These are phyloP conservation scores for maize (Zea mays) DNA, from an alignment of 176 grass and related monocot species.

Conservation along the genomic window DNA sequence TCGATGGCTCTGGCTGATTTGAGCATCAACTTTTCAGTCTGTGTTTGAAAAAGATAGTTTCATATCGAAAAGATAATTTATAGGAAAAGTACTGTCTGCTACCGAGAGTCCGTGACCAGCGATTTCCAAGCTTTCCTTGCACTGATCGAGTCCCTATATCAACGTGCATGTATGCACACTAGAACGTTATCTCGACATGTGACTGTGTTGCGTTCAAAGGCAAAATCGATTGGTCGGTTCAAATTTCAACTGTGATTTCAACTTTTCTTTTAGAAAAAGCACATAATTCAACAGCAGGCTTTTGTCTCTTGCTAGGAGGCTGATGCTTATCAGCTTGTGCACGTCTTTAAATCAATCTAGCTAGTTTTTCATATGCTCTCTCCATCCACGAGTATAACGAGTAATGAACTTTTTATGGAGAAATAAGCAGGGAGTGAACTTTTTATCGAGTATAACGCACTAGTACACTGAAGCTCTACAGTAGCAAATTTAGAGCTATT, in stretches of 20 bases:
- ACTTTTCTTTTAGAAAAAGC: neutral
- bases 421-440: no score
- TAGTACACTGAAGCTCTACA: no score
- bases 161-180: neutral
- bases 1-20: slow-evolving; percentile 34
- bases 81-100: neutral
- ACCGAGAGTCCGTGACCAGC: neutral
- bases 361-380: no score
- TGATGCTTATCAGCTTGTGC: no score
- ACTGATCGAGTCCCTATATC: neutral
- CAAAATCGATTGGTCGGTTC: neutral
- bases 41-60: neutral
- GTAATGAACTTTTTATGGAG: no score
- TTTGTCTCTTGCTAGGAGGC: no score
- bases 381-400: no score
- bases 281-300: neutral
- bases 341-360: no score
- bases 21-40: neutral
- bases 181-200: neutral
- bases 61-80: neutral
- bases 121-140: neutral
- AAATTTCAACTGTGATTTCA: neutral
- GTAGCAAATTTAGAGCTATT: no score
- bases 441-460: no score
- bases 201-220: neutral